phyloP scores from a whole-genome alignment of 106 monocot genomes.

The Platanthera guangdongensis region DNA sequence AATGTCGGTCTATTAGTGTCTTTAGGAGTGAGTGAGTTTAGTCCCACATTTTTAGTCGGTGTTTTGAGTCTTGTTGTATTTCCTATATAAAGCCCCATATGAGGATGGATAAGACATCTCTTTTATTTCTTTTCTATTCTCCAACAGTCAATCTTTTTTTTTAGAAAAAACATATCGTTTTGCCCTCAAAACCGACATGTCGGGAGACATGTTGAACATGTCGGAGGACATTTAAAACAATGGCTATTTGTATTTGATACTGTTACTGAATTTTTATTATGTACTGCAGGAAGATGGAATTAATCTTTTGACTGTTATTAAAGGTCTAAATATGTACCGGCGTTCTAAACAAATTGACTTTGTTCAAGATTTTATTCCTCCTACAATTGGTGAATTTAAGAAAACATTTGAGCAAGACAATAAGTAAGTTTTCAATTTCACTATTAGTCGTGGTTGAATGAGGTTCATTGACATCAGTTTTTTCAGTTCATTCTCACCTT shows the following conservation, averaged over 20 bases:
- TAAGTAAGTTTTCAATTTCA: conserved; percentile 6
- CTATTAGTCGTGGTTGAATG: background rate
- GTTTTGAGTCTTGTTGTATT: too few species aligned
- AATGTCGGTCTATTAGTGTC: too few species aligned
- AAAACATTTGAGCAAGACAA: conserved; percentile 10
- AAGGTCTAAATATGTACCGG: conserved; percentile 14
- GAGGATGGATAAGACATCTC: too few species aligned
- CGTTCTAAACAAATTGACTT: conserved; percentile 18
- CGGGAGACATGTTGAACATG: too few species aligned
- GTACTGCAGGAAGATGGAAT: conserved; percentile 23
- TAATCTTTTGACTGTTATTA: conserved; percentile 17
- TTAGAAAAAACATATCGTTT: too few species aligned
- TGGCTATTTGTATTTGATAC: background rate
- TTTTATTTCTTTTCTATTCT: too few species aligned
- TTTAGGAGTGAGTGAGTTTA: too few species aligned
- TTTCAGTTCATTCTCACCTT: conserved; percentile 1
- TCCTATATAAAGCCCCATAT: too few species aligned
- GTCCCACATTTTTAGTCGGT: too few species aligned
- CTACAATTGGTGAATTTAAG: conserved; percentile 17
- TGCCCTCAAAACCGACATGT: too few species aligned
- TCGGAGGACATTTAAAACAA: too few species aligned
- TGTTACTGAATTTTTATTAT: conserved; percentile 5
- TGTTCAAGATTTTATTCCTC: conserved; percentile 24
- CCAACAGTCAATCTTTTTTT: too few species aligned
- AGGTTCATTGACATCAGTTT: background rate